Evolutionary conservation across 345 rosid genomes (phyloP).

Genomic region (Brassica juncea): DNA sequence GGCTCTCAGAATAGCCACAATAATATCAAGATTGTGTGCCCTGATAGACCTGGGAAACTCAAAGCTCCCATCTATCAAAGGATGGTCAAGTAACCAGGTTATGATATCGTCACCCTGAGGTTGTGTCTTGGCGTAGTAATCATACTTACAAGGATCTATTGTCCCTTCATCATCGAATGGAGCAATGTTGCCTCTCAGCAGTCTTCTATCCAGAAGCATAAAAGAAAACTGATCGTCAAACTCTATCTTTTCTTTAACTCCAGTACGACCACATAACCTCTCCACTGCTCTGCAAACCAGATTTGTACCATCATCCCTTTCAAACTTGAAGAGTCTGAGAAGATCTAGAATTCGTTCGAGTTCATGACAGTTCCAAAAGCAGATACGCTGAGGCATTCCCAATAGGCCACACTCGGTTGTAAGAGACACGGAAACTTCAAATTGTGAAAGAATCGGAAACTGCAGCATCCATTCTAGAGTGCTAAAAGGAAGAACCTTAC

Average conservation of each 20-base stretch:
- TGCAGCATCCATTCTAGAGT: constrained; percentile 21
- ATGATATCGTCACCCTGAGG: constrained; percentile 31
- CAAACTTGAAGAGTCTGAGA: constrained; percentile 15
- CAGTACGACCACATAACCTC: constrained; percentile 3
- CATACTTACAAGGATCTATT: constrained; percentile 9
- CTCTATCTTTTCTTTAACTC: constrained; percentile 31
- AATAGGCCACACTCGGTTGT: background rate
- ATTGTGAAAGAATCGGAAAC: constrained; percentile 3
- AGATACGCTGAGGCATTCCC: constrained; percentile 34
- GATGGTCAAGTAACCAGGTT: constrained; percentile 26
- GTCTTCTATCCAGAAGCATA: constrained; percentile 34
- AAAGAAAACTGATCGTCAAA: constrained; percentile 20
- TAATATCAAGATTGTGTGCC: constrained; percentile 22
- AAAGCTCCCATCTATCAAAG: background rate
- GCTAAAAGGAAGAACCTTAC: constrained; percentile 23
- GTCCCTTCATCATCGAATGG: constrained; percentile 32
- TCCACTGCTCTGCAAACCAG: constrained; percentile 25
- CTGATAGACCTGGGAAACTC: constrained; percentile 23
- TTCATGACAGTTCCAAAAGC: constrained; percentile 16
- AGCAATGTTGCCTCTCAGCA: constrained; percentile 21
- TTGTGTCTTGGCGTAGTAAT: constrained; percentile 21
- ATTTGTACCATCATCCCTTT: constrained; percentile 20
- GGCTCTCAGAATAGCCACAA: constrained; percentile 29
- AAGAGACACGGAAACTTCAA: constrained; percentile 15
- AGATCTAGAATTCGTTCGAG: constrained; percentile 11